Evolutionary conservation across 176 grass and related monocot species (phyloP).

Genomic region (Avena sativa): DNA sequence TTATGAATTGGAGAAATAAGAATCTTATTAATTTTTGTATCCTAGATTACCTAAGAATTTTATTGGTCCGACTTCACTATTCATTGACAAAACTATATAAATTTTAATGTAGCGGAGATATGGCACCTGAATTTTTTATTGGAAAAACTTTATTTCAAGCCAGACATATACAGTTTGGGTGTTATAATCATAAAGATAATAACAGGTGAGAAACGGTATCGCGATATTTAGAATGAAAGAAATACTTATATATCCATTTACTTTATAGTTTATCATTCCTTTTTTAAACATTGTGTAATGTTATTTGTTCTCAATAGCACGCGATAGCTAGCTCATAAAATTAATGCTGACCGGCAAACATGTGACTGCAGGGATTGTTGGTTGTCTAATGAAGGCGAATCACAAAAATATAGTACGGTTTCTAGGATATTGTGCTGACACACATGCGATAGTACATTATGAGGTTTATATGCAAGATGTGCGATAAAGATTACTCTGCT

Average conservation of each 20-base stretch:
- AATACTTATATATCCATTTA: not conserved
- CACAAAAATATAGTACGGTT: not conserved
- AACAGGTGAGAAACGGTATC: not conserved
- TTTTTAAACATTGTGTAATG: not conserved
- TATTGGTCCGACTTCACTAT: not conserved
- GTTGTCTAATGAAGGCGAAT: not conserved
- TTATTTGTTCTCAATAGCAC: not conserved
- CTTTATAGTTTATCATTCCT: not conserved
- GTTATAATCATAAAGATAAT: constrained; percentile 4
- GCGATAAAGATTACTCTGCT: too few species aligned
- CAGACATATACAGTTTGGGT: constrained; percentile 13
- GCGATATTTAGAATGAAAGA: not conserved
- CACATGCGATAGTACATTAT: not conserved
- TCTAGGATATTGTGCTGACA: not conserved
- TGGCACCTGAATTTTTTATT: not conserved
- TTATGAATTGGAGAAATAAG: not conserved
- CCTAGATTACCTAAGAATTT: not conserved
- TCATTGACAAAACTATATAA: not conserved
- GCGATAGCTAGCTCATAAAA: too few species aligned
- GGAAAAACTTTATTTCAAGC: not conserved
- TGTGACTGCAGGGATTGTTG: not conserved
- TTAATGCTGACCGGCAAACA: not conserved
- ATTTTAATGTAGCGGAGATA: not conserved
- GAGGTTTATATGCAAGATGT: too few species aligned
- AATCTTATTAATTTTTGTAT: not conserved